Conservation (phyloP, 805 yeast species). For the Priceomyces carsonii region DNA sequence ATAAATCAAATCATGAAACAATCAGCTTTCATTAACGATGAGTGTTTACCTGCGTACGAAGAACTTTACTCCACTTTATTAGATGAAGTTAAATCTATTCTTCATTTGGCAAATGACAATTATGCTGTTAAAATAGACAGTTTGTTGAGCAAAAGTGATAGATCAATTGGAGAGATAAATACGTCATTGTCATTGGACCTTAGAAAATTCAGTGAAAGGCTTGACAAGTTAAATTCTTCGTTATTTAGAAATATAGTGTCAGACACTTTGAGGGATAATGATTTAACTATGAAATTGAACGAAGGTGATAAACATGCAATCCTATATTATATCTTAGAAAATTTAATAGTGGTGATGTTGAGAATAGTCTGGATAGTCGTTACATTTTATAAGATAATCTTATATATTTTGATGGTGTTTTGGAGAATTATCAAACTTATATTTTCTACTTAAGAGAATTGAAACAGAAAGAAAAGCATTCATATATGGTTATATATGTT, state of each 20-base stretch:
- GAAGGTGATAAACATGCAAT: slow-evolving; percentile 20
- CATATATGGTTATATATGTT: no score
- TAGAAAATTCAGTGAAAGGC: slow-evolving; percentile 50
- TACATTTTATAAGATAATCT: slow-evolving; percentile 42
- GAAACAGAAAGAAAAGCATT: no score
- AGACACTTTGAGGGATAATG: slow-evolving; percentile 9
- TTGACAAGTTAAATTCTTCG: slow-evolving; percentile 42
- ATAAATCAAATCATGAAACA: slow-evolving; percentile 17
- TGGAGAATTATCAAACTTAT: slow-evolving; percentile 19
- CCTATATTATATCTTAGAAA: slow-evolving; percentile 50
- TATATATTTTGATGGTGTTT: slow-evolving; percentile 18
- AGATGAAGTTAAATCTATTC: slow-evolving; percentile 35
- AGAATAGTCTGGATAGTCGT: slow-evolving; percentile 61
- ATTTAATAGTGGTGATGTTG: slow-evolving; percentile 49
- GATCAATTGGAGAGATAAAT: slow-evolving; percentile 72
- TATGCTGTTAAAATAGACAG: slow-evolving; percentile 60
- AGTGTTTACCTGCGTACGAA: slow-evolving; percentile 35
- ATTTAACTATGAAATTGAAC: slow-evolving; percentile 19
- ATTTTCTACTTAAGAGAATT: slow-evolving; percentile 4
- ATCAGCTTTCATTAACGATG: slow-evolving; percentile 30
- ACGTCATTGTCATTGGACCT: slow-evolving; percentile 67
- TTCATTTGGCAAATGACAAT: slow-evolving; percentile 39
- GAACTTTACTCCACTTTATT: slow-evolving; percentile 29
- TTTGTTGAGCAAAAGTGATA: slow-evolving; percentile 60
- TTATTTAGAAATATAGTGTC: slow-evolving; percentile 27